These are phyloP conservation scores for Fusarium sambucinum DNA, from an alignment of 2,329 filamentous ascomycete genomes.

Conservation along the genomic window DNA sequence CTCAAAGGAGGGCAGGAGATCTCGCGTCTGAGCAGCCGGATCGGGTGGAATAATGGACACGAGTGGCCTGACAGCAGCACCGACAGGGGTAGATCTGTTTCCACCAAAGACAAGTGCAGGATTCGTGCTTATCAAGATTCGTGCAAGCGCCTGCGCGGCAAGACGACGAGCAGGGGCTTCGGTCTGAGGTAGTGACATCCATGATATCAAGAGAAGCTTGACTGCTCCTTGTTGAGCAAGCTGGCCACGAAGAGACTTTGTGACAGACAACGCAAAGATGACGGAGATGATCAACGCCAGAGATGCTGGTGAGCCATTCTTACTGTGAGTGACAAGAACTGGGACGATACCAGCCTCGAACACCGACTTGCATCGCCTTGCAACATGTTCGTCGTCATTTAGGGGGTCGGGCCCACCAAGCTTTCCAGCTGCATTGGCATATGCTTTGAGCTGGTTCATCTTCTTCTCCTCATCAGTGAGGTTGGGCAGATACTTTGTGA, in stretches of 20 bases:
- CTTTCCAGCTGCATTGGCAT: conserved; percentile 85
- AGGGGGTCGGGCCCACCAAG: conserved; percentile 72
- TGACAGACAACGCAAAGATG: conserved; percentile 80
- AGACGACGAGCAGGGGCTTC: conserved; percentile 63
- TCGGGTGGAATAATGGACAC: conserved; percentile 78
- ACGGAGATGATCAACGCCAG: conserved; percentile 81
- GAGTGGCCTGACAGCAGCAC: conserved; percentile 85
- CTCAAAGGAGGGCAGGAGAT: conserved; percentile 91
- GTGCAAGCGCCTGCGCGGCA: conserved; percentile 83
- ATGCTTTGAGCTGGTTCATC: conserved; percentile 91
- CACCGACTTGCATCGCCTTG: conserved; percentile 78
- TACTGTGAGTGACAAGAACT: conserved; percentile 80
- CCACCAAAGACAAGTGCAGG: conserved; percentile 86
- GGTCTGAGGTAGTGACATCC: conserved; percentile 69
- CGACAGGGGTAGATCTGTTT: conserved; percentile 77
- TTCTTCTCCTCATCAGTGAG: conserved; percentile 92
- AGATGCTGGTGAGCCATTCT: conserved; percentile 76
- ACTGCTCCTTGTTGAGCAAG: conserved; percentile 95
- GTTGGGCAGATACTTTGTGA: conserved; percentile 82
- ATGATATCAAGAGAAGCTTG: conserved; percentile 81
- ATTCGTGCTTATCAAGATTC: conserved; percentile 88
- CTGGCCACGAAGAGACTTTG: conserved; percentile 77
- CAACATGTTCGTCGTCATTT: conserved; percentile 81
- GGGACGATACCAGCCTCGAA: conserved; percentile 84
- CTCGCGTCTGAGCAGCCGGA: conserved; percentile 71